These are phyloP conservation scores for Boletus rubescentipes DNA, from an alignment of 768 basidiomycete species.

Conservation along the genomic window DNA sequence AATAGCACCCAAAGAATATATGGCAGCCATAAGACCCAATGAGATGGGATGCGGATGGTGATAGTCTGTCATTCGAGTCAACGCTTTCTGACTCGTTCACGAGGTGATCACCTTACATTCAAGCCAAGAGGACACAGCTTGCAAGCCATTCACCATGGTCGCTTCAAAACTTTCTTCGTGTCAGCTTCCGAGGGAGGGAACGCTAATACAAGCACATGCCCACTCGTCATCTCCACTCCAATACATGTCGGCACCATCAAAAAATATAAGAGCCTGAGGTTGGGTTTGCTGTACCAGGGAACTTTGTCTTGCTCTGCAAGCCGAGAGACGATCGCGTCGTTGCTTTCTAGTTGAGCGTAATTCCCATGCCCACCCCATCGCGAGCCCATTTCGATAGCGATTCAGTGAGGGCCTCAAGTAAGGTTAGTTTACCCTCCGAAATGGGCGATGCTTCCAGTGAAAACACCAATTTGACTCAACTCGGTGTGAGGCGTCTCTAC, in stretches of 20 bases:
- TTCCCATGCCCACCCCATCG: background rate
- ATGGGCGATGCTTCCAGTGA: too few relatives aligned
- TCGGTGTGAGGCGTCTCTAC: too few relatives aligned
- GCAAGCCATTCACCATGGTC: conserved; percentile 62
- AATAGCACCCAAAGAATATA: conserved; percentile 60
- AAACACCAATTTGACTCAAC: too few relatives aligned
- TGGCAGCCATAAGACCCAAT: conserved; percentile 31
- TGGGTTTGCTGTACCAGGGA: conserved; percentile 64
- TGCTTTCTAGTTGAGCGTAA: background rate
- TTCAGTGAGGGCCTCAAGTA: background rate
- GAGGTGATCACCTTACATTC: conserved; percentile 38
- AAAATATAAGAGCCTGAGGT: conserved; percentile 54
- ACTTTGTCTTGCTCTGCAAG: conserved; percentile 42
- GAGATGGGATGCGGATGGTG: conserved; percentile 51
- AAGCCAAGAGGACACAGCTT: conserved; percentile 58
- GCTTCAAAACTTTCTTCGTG: conserved; percentile 30
- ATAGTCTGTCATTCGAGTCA: conserved; percentile 41
- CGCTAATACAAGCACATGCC: conserved; percentile 1
- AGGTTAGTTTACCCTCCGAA: too few relatives aligned
- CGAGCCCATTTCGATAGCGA: conserved; percentile 3
- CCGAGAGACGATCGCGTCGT: conserved; percentile 15
- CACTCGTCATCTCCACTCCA: conserved; percentile 21
- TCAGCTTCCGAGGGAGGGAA: background rate
- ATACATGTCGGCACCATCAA: conserved; percentile 46
- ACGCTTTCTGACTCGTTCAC: background rate